These are phyloP conservation scores for Schizonepeta tenuifolia DNA, from an alignment of 257 asterid species.

Conservation along the genomic window DNA sequence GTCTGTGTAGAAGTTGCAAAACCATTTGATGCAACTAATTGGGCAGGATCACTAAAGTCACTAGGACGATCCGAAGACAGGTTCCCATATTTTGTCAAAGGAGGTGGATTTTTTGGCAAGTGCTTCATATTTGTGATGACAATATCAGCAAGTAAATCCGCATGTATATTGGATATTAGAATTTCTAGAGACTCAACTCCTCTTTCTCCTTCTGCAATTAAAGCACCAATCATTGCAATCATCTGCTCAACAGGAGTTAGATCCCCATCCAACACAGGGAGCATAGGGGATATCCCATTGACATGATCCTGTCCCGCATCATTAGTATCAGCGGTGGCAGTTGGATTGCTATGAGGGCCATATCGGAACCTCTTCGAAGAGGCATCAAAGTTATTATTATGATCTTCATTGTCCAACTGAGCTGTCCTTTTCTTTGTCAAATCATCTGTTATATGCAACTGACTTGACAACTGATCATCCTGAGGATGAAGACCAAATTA, in stretches of 20 bases:
- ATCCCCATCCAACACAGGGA: constrained; percentile 55
- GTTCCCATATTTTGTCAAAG: constrained; percentile 46
- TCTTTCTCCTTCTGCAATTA: constrained; percentile 96
- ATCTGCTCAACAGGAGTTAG: constrained; percentile 81
- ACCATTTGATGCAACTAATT: constrained; percentile 58
- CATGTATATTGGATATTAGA: constrained; percentile 80
- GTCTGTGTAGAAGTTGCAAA: constrained; percentile 48
- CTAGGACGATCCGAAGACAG: constrained; percentile 44
- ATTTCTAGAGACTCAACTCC: constrained; percentile 88
- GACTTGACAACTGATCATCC: constrained; percentile 73
- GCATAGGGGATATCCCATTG: constrained; percentile 65
- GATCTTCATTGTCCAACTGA: constrained; percentile 64
- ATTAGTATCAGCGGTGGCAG: constrained; percentile 47
- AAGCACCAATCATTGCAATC: constrained; percentile 90
- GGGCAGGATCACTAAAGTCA: constrained; percentile 51
- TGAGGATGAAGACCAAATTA: constrained; percentile 38
- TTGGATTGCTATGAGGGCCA: constrained; percentile 48
- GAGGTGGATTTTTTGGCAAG: constrained; percentile 75
- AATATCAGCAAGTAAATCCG: constrained; percentile 96
- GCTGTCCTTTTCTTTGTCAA: constrained; percentile 67
- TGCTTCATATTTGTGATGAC: constrained; percentile 94
- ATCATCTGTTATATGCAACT: constrained; percentile 57
- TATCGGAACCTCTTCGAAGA: constrained; percentile 66
- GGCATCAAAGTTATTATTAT: constrained; percentile 47
- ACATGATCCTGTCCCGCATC: constrained; percentile 56